These are phyloP conservation scores for Aspergillus panamensis DNA, from an alignment of 495 filamentous ascomycete genomes.

Conservation along the genomic window DNA sequence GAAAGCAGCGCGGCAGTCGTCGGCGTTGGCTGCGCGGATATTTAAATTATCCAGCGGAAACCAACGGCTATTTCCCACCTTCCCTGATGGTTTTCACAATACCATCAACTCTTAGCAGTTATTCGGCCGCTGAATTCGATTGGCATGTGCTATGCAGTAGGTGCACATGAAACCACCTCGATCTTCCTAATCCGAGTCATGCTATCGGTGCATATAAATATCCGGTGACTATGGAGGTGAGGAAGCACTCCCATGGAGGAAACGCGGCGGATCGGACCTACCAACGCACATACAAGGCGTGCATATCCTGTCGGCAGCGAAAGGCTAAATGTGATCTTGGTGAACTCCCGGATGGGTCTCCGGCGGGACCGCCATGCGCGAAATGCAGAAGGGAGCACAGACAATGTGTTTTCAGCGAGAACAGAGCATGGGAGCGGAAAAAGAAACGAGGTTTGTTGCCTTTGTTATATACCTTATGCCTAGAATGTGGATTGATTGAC, in stretches of 20 bases:
- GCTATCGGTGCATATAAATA: constrained; percentile 23
- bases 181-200: background rate
- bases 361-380: constrained; percentile 90
- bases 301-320: constrained; percentile 45
- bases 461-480: too few species aligned
- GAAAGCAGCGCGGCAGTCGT: too few species aligned
- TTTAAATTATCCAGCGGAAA: background rate
- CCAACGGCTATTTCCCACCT: background rate
- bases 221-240: constrained; percentile 36
- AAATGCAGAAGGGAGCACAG: constrained; percentile 87
- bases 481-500: constrained; percentile 1
- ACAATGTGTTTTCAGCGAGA: constrained; percentile 91
- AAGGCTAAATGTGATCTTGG: constrained; percentile 49
- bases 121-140: background rate
- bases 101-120: background rate
- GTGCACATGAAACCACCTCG: background rate
- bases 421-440: constrained; percentile 47
- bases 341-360: constrained; percentile 65
- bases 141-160: background rate
- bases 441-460: constrained; percentile 33
- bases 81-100: background rate
- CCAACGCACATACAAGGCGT: constrained; percentile 51
- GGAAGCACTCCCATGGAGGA: constrained; percentile 30
- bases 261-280: constrained; percentile 35
- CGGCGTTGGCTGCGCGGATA: background rate